Evolutionary conservation across 208 protist genomes (phyloP).

Genomic region (Leishmania lainsoni): DNA sequence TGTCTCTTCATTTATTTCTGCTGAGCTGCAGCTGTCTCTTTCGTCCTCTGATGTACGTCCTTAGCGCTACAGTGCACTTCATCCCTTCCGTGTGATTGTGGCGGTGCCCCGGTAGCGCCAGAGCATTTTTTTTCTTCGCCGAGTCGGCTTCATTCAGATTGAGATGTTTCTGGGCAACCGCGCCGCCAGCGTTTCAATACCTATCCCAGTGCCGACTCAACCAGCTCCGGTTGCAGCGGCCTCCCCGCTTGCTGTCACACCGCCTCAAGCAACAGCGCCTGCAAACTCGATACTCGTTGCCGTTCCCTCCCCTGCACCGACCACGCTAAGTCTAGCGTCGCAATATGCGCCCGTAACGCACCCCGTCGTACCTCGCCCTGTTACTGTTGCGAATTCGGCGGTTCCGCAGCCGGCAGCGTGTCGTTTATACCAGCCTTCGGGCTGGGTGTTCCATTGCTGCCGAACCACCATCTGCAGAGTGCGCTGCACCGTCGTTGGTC

Average conservation of each 20-base stretch:
- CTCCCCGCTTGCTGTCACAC: conserved; percentile 1
- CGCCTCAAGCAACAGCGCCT: not conserved
- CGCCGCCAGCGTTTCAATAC: not conserved
- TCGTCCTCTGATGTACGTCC: not conserved
- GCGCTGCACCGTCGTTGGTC: not conserved
- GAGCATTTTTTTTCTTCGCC: not conserved
- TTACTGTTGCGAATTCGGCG: not conserved
- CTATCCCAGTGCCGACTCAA: conserved; percentile 12
- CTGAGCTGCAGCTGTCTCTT: not conserved
- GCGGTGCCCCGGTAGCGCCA: not conserved
- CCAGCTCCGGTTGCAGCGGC: not conserved
- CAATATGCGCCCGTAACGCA: not conserved
- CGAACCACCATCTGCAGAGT: not conserved
- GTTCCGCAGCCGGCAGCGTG: not conserved
- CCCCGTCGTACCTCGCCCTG: not conserved
- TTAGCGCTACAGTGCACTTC: not conserved
- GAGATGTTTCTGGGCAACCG: conserved; percentile 1
- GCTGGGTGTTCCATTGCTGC: not conserved
- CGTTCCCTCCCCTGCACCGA: not conserved
- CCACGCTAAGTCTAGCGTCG: not conserved
- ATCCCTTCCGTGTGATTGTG: not conserved
- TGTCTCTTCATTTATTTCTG: too few relatives aligned
- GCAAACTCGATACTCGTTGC: conserved; percentile 13
- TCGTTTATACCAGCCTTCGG: not conserved
- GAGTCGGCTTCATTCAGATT: not conserved